phyloP scores from a whole-genome alignment of 2,329 filamentous ascomycete genomes.

The Pyrenochaeta sp. region DNA sequence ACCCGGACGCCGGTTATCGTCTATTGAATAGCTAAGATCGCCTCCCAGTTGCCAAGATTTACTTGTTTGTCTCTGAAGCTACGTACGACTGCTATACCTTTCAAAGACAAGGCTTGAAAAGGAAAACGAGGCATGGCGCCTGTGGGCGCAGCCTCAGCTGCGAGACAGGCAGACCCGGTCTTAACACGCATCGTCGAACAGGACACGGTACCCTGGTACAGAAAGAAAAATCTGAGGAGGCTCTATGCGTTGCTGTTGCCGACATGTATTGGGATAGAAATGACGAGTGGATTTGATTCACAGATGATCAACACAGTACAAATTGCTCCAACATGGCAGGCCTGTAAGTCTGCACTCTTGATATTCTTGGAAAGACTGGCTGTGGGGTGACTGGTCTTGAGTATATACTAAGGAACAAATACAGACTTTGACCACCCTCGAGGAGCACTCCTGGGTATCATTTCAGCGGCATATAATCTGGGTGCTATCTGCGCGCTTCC shows the following conservation, averaged over 20 bases:
- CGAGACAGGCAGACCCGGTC: conserved; percentile 47
- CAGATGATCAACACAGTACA: conserved; percentile 46
- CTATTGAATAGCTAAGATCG: not conserved
- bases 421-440: conserved; percentile 41
- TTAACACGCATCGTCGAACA: conserved; percentile 52
- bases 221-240: conserved; percentile 45
- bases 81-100: not conserved
- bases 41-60: not conserved
- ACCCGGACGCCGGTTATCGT: conserved; percentile 3
- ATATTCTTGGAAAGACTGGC: not conserved
- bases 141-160: conserved; percentile 18
- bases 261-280: conserved; percentile 45
- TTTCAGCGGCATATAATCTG: conserved; percentile 56
- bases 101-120: not conserved
- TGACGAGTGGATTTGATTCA: conserved; percentile 45
- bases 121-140: conserved; percentile 24
- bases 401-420: not conserved
- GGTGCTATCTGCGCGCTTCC: conserved; percentile 49
- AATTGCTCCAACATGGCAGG: conserved; percentile 36
- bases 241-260: conserved; percentile 47
- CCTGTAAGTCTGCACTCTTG: conserved; percentile 24
- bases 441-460: conserved; percentile 51
- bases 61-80: not conserved
- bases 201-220: conserved; percentile 52
- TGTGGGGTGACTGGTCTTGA: too few relatives aligned